Evolutionary conservation across 2,329 filamentous ascomycete species (phyloP).

Genomic region (Coniochaeta ligniaria): DNA sequence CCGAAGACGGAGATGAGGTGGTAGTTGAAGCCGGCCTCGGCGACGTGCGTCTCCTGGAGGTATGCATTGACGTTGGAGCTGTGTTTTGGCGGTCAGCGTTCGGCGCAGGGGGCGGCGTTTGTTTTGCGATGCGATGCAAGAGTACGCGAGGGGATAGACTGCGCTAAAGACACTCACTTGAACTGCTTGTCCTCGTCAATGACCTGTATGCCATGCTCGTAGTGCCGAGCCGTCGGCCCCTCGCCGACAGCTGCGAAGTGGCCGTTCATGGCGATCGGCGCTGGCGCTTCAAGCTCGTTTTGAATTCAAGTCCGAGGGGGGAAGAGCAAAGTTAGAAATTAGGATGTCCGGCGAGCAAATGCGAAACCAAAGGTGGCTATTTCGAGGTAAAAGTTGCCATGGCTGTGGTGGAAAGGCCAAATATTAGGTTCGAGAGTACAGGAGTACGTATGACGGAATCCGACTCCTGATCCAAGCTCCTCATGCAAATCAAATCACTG

Average conservation of each 20-base stretch:
- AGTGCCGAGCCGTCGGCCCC: conserved; percentile 56
- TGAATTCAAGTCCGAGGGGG: not conserved
- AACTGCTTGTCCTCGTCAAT: conserved; percentile 95
- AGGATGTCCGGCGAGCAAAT: not conserved
- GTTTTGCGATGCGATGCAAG: not conserved
- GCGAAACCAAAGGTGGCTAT: not conserved
- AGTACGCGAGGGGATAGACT: conserved; percentile 1
- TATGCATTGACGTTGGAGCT: conserved; percentile 77
- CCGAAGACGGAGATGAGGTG: conserved; percentile 98
- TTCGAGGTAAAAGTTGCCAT: not conserved
- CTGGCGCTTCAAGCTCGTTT: not conserved
- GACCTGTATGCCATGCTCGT: conserved; percentile 93
- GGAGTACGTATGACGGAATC: conserved; percentile 1
- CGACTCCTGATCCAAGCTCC: not conserved
- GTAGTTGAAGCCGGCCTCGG: conserved; percentile 94
- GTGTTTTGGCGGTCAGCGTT: conserved; percentile 4
- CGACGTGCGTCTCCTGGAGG: conserved; percentile 70
- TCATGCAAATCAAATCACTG: conserved; percentile 4
- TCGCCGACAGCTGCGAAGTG: conserved; percentile 72
- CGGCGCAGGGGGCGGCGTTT: not conserved
- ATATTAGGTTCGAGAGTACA: not conserved
- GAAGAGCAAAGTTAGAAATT: not conserved
- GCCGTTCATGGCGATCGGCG: conserved; percentile 55
- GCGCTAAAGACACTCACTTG: conserved; percentile 58
- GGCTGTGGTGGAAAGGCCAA: not conserved